Base-by-base conservation (phyloP, 306 rosid genomes). In the Ceratonia siliqua region DNA sequence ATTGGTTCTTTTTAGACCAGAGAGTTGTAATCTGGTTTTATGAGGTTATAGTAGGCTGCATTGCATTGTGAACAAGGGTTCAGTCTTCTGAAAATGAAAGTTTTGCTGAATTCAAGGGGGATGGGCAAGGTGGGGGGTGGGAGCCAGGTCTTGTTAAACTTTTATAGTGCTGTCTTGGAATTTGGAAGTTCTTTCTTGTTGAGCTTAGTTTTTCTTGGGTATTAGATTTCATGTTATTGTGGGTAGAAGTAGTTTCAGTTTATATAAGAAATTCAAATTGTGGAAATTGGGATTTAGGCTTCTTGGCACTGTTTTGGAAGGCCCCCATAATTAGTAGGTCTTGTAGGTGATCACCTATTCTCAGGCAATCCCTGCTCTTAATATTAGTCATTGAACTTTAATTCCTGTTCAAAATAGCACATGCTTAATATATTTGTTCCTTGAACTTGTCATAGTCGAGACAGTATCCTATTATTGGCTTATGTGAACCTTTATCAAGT, bases 241-340 rank as follows among this genome's bases (percentile, higher is more conserved):
- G n/a, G n/a, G n/a, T n/a, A n/a, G n/a, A n/a, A n/a, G n/a, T n/a
- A n/a, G n/a, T n/a, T n/a, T n/a, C n/a, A n/a, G n/a, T n/a, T n/a
- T n/a, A n/a, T n/a, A n/a, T n/a, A n/a, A n/a, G n/a, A n/a, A n/a
- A n/a, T n/a, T n/a, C n/a, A n/a, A n/a, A n/a, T n/a, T n/a, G n/a
- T n/a, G n/a, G n/a, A n/a, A n/a, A n/a, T 22, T 15, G 43, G 33
- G 46, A 33, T 68, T 58, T 22, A 4, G 38, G 32, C 35, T 49
- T 62, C 55, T 41, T 33, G n/a, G n/a, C n/a, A n/a, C 38, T 49
- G 39, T 68, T 48, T 57, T 68, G 11, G 62, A 57, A 45, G 20
- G 21, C 42, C 17, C 63, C 33, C 14, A 3, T 53, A 13, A 13
- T 15, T 70, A 38, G 25, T 54, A 20, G 73, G 22, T 67, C n/a